Evolutionary conservation across 1,284 basidiomycete species (phyloP).

Genomic region (Clitocybe nebularis): DNA sequence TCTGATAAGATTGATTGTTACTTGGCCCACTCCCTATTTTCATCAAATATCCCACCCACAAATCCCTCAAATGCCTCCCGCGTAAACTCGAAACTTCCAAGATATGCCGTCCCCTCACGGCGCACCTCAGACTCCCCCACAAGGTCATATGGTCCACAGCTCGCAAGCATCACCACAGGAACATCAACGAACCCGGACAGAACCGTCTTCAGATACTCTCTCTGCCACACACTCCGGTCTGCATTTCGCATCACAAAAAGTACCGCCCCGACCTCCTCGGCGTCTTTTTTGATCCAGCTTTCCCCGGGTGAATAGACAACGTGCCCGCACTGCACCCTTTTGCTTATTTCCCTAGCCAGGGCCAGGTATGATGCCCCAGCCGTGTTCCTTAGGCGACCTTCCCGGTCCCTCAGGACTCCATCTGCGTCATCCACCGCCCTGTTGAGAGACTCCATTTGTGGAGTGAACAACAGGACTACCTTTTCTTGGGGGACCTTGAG

Average conservation of each 20-base stretch:
- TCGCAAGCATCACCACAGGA: constrained; percentile 47
- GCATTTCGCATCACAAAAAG: constrained; percentile 60
- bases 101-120: constrained; percentile 25
- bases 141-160: constrained; percentile 61
- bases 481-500: constrained; percentile 23
- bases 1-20: constrained; percentile 32
- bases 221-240: constrained; percentile 51
- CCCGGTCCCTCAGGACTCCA: constrained; percentile 36
- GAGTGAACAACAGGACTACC: constrained; percentile 48
- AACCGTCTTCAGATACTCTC: constrained; percentile 35
- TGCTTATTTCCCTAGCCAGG: constrained; percentile 38
- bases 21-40: constrained; percentile 24
- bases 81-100: constrained; percentile 58
- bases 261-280: constrained; percentile 26
- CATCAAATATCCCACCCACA: constrained; percentile 40
- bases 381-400: constrained; percentile 48
- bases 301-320: constrained; percentile 39
- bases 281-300: constrained; percentile 19
- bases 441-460: constrained; percentile 53
- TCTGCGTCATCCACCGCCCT: constrained; percentile 57
- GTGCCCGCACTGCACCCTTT: constrained; percentile 36
- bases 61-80: constrained; percentile 43
- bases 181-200: constrained; percentile 18
- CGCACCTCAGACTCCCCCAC: constrained; percentile 22
- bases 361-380: constrained; percentile 52